Conservation (phyloP, 345 rosid genomes). For the Gossypium herbaceum region DNA sequence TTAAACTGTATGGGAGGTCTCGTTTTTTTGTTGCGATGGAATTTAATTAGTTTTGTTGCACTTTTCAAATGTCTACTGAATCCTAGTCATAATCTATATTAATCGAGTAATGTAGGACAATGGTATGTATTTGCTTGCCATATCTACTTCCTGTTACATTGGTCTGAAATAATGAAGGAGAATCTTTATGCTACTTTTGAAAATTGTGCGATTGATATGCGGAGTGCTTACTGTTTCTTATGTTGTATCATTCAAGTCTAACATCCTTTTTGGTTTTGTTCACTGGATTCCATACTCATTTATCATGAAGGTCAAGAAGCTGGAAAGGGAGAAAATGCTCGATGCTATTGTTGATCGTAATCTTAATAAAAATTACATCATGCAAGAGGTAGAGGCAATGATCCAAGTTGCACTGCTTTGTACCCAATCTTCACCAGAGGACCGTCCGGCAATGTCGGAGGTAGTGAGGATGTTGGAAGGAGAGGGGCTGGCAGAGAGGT, state of each 20-base stretch:
- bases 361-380: constrained; percentile 45
- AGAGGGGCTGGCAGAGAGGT: constrained; percentile 90
- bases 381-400: constrained; percentile 84
- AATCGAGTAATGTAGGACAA: neutral
- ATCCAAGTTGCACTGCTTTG: constrained; percentile 86
- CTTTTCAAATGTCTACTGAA: neutral
- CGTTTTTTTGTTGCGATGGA: no score
- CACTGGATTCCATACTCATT: neutral
- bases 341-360: constrained; percentile 83
- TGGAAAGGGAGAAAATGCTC: constrained; percentile 78
- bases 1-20: no score
- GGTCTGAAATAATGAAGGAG: neutral
- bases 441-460: constrained; percentile 85
- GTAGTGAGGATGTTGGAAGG: constrained; percentile 97
- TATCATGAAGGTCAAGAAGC: constrained; percentile 77
- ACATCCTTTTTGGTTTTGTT: neutral
- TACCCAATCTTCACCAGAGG: constrained; percentile 85
- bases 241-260: neutral
- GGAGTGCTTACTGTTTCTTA: neutral
- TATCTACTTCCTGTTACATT: neutral
- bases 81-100: neutral
- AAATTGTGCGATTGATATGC: neutral
- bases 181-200: neutral
- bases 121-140: neutral
- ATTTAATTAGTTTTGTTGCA: no score